Conservation (phyloP, 2,329 filamentous ascomycete species). For the Paraphaeosphaeria minitans region DNA sequence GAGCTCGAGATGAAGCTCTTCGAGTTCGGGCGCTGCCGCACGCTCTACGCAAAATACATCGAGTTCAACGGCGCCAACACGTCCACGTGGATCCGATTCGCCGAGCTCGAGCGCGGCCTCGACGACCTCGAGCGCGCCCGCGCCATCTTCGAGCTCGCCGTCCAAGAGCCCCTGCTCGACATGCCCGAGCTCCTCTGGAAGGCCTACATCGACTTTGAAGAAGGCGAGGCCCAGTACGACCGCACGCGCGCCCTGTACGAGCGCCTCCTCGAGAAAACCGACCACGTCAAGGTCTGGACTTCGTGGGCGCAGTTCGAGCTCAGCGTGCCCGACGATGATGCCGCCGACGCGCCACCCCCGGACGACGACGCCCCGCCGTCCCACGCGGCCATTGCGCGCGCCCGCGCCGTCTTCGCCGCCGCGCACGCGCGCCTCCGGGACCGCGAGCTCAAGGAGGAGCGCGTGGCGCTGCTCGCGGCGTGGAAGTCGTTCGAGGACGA, state of each 20-base stretch:
- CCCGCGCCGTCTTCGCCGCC: conserved; percentile 81
- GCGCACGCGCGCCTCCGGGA: conserved; percentile 88
- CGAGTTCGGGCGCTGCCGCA: conserved; percentile 90
- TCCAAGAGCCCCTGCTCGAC: conserved; percentile 80
- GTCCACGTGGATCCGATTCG: conserved; percentile 95
- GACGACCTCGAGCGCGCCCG: conserved; percentile 87
- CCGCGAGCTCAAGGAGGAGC: conserved; percentile 86
- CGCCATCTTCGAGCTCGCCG: conserved; percentile 89
- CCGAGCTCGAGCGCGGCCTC: conserved; percentile 87
- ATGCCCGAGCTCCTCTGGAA: conserved; percentile 99
- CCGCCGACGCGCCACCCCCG: conserved; percentile 64
- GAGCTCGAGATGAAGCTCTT: conserved; percentile 91
- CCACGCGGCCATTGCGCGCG: conserved; percentile 81
- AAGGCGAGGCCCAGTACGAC: conserved; percentile 91
- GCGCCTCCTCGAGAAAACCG: conserved; percentile 88
- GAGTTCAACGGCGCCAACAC: conserved; percentile 90
- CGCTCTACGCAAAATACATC: conserved; percentile 90
- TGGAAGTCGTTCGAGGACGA: conserved; percentile 92
- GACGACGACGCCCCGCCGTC: conserved; percentile 69
- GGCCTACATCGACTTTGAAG: conserved; percentile 97
- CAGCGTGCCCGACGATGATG: conserved; percentile 78
- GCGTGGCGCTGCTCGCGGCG: conserved; percentile 87
- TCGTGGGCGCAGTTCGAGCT: conserved; percentile 99
- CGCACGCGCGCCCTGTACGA: conserved; percentile 83
- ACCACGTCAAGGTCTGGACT: conserved; percentile 99